Base-by-base conservation (phyloP, 805 yeast species). In the Tetrapisispora fleetii region DNA sequence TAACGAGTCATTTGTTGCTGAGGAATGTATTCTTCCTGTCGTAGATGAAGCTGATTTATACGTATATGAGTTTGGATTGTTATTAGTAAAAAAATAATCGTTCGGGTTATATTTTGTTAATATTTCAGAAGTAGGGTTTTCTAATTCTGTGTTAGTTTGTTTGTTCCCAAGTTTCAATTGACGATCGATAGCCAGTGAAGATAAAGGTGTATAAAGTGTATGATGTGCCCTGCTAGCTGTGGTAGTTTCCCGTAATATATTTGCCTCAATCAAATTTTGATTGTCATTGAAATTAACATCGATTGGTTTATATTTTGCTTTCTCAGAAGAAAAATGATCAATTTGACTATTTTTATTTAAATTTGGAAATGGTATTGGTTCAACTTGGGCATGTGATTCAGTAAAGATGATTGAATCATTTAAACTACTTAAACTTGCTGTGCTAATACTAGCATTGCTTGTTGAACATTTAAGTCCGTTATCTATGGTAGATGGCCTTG, bases 311-410 rank as follows among this genome's bases (percentile, higher is more conserved):
- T 18, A 41, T 7, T 16, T 32, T 30, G 44, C 11, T 13, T 28
- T 41, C 21, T 41, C 37, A 2, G 45, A 19, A 22, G 16, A 11
- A 22, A 21, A 43, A 33, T 22, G 19, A 2, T 35, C 40, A 16
- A 38, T 35, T 13, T 5, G 6, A 13, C 14, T 16, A 8, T 28
- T 4, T 13, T 10, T 7, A 18, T 27, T 46, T 3, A 59, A 46
- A 32, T 50, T 54, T n/a, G 72, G 73, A 19, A 68, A 63, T 1
- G 65, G 63, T 8, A 68, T 68, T 2, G 73, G 71, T 7, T 55
- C 57, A 13, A 68, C 71, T 45, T 62, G 64, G 0, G 72, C 57
- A 51, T 68, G 72, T 1, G 58, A 48, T 9, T 57, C 54, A 21
- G 62, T 63, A 21, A 64, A 50, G 1, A 63, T 58, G 7, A 56